Percentiles rank a stretch among this genome's conserved stretches.
These are phyloP conservation scores for Rhamnella rubrinervis DNA, from an alignment of 331 rosid species.

Conservation along the genomic window DNA sequence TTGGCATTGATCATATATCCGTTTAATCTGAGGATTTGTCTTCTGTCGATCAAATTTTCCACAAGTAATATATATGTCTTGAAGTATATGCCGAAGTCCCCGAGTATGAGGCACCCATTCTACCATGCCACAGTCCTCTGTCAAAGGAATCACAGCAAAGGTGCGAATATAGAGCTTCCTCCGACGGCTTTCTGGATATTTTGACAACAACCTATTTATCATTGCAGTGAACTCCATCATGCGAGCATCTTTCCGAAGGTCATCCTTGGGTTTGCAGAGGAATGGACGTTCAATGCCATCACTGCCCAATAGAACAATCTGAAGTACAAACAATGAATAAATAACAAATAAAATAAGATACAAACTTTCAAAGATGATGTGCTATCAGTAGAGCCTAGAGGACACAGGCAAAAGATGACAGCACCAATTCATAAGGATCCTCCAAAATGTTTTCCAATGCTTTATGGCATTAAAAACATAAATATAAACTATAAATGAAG, in stretches of 20 bases:
- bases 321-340: slow-evolving; percentile 30
- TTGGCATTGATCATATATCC: slow-evolving; percentile 86
- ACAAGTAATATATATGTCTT: slow-evolving; percentile 74
- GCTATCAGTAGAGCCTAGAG: background rate
- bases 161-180: slow-evolving; percentile 96
- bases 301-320: slow-evolving; percentile 87
- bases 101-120: slow-evolving; percentile 99
- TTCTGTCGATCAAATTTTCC: slow-evolving; percentile 88
- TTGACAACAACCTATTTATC: slow-evolving; percentile 83
- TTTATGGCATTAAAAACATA: slow-evolving; percentile 5
- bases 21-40: slow-evolving; percentile 82
- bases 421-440: slow-evolving; percentile 16
- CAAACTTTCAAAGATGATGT: slow-evolving; percentile 27
- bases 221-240: slow-evolving; percentile 99
- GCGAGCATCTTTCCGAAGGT: slow-evolving; percentile 96
- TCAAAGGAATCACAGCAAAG: slow-evolving; percentile 91
- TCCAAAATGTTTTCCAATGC: slow-evolving; percentile 12
- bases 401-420: slow-evolving; percentile 17
- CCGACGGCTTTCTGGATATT: slow-evolving; percentile 91
- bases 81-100: slow-evolving; percentile 92
- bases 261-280: slow-evolving; percentile 98
- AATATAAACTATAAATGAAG: slow-evolving; percentile 10
- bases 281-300: slow-evolving; percentile 88
- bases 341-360: background rate
- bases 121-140: slow-evolving; percentile 98